A percentile compares a stretch with the other conserved stretches of the same genome.
Conservation (phyloP, 805 yeast genomes). For the Allodekkera sacchari region DNA sequence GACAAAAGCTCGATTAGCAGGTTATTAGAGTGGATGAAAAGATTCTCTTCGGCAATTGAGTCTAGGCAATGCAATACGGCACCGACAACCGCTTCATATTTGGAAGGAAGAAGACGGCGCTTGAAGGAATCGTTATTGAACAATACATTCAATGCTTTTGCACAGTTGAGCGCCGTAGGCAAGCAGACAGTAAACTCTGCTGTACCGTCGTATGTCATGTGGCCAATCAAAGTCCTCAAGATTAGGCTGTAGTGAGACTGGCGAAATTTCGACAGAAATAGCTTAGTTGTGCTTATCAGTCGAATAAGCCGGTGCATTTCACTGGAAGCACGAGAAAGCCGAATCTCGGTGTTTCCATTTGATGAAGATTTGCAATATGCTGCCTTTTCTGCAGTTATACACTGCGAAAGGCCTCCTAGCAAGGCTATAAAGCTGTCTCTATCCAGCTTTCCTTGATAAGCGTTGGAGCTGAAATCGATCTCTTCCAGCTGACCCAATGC, state of each 20-base stretch:
- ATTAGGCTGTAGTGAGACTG: constrained; percentile 21
- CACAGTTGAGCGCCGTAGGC: constrained; percentile 25
- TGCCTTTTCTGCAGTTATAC: constrained; percentile 14
- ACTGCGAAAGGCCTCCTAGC: constrained; percentile 13
- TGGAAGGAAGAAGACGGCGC: constrained; percentile 15
- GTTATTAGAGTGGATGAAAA: constrained; percentile 4
- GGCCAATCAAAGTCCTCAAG: constrained; percentile 10
- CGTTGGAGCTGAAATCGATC: constrained; percentile 15
- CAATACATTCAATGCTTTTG: constrained; percentile 20
- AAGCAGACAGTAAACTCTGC: constrained; percentile 10
- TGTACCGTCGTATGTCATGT: constrained; percentile 9
- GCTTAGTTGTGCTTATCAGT: too few relatives aligned
- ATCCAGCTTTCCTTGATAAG: constrained; percentile 13
- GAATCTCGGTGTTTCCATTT: constrained; percentile 14
- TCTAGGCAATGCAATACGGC: constrained; percentile 10
- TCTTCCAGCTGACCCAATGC: constrained; percentile 35
- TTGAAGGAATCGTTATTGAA: constrained; percentile 16
- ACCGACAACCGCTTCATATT: constrained; percentile 12
- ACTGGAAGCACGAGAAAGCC: constrained; percentile 19
- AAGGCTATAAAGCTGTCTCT: constrained; percentile 7
- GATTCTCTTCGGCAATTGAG: not conserved
- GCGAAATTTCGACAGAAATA: constrained; percentile 14
- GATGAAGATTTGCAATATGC: constrained; percentile 15
- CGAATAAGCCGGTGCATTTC: too few relatives aligned
- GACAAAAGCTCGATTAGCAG: constrained; percentile 14